Evolutionary conservation across 1,139 yeast species (phyloP).

Genomic region (Kodamaea derodonti): DNA sequence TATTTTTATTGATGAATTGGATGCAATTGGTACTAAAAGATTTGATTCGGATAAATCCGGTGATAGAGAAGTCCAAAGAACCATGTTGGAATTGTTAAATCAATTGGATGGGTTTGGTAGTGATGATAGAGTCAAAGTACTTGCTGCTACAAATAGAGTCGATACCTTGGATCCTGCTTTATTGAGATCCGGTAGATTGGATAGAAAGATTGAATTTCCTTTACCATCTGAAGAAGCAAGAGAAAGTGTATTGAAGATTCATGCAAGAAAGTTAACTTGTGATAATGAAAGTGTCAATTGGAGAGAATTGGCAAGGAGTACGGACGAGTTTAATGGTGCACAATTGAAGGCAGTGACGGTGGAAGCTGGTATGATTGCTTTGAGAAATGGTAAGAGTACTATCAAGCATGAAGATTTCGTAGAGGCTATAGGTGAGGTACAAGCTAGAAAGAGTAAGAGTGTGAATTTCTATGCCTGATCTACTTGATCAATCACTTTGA

Average conservation of each 20-base stretch:
- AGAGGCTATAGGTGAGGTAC: conserved; percentile 97
- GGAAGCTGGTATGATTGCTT: conserved; percentile 99
- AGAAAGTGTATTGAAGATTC: conserved; percentile 93
- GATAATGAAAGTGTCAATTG: conserved; percentile 86
- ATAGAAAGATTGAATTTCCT: conserved; percentile 96
- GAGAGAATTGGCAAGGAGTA: conserved; percentile 96
- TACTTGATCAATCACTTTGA: too few relatives aligned
- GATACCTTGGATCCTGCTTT: conserved; percentile 97
- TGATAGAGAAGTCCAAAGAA: conserved; percentile 98
- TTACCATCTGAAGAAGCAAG: conserved; percentile 96
- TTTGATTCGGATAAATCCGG: conserved; percentile 97
- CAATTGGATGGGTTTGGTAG: conserved; percentile 99
- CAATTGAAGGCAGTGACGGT: conserved; percentile 97
- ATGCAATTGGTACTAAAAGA: conserved; percentile 98
- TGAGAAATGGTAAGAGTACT: conserved; percentile 87
- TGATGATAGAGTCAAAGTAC: conserved; percentile 93
- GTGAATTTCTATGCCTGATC: conserved; percentile 96
- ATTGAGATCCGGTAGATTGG: conserved; percentile 94
- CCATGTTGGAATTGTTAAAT: conserved; percentile 95
- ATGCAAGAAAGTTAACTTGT: conserved; percentile 92
- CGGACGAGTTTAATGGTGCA: conserved; percentile 98
- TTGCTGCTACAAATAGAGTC: conserved; percentile 98
- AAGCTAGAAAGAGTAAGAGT: conserved; percentile 91
- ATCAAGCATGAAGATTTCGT: conserved; percentile 97
- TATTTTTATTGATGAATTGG: conserved; percentile 94